These are phyloP conservation scores for Trapa incisa DNA, from an alignment of 345 rosid genomes.

Conservation along the genomic window DNA sequence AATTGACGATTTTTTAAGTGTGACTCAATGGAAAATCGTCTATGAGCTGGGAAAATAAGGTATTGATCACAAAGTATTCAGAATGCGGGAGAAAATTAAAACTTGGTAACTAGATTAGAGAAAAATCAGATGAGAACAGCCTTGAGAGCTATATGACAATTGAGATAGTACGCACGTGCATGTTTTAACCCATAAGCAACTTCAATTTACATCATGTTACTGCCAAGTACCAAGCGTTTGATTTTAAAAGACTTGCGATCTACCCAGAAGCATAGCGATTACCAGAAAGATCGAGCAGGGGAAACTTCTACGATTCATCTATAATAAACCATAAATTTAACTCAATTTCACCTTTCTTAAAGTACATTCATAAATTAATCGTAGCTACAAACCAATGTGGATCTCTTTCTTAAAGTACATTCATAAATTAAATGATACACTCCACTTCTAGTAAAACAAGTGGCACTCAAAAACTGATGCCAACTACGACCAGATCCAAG, in stretches of 20 bases:
- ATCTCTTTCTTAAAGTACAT: not conserved
- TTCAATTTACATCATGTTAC: too few species aligned
- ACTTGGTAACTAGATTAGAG: too few species aligned
- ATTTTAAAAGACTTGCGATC: not conserved
- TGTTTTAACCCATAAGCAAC: not conserved
- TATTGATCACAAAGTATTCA: too few species aligned
- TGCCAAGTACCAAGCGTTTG: not conserved
- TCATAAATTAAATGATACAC: too few species aligned
- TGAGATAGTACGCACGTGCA: too few species aligned
- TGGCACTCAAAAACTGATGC: not conserved
- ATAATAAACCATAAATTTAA: not conserved
- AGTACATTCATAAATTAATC: not conserved
- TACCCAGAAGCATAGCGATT: not conserved
- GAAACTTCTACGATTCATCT: not conserved
- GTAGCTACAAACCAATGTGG: not conserved
- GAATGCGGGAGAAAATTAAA: too few species aligned
- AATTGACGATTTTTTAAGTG: too few species aligned
- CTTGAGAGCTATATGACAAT: too few species aligned
- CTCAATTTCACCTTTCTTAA: not conserved
- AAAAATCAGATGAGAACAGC: not conserved
- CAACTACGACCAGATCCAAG: conserved; percentile 5
- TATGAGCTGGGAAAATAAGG: too few species aligned
- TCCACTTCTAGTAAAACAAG: not conserved
- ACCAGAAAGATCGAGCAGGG: not conserved
- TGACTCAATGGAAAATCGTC: too few species aligned